A percentile compares a stretch with the other conserved stretches of the same genome.
phyloP scores from a whole-genome alignment of 2,329 filamentous ascomycete species.

The Keithomyces neogunnii region DNA sequence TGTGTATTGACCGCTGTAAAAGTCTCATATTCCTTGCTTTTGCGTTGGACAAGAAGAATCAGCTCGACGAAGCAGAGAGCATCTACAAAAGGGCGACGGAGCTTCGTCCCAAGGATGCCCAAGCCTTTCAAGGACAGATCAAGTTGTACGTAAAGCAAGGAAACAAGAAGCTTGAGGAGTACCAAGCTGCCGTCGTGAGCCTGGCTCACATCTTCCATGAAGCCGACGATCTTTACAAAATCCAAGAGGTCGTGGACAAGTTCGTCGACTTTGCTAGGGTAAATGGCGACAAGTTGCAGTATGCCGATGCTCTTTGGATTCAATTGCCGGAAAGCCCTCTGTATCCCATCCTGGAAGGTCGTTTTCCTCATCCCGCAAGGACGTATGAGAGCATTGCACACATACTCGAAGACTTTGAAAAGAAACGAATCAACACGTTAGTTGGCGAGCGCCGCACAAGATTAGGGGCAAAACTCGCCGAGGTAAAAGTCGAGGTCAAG shows the following conservation, averaged over 20 bases:
- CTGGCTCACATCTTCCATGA: constrained; percentile 68
- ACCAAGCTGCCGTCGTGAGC: constrained; percentile 63
- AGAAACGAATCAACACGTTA: constrained; percentile 78
- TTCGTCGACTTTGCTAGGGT: constrained; percentile 66
- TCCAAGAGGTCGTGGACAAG: constrained; percentile 65
- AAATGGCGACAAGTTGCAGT: constrained; percentile 63
- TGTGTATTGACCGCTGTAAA: constrained; percentile 7
- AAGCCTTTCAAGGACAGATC: constrained; percentile 85
- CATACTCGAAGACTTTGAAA: constrained; percentile 78
- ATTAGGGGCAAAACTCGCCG: constrained; percentile 72
- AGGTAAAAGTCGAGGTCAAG: constrained; percentile 82
- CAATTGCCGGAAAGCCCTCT: constrained; percentile 73
- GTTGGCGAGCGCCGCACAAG: constrained; percentile 84
- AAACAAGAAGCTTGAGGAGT: constrained; percentile 58
- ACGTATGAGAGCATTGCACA: constrained; percentile 79
- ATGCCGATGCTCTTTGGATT: constrained; percentile 66
- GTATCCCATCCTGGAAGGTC: constrained; percentile 75
- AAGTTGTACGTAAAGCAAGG: constrained; percentile 77
- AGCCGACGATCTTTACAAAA: constrained; percentile 54
- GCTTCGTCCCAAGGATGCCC: constrained; percentile 66
- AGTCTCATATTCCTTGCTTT: constrained; percentile 84
- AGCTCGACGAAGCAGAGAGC: constrained; percentile 63
- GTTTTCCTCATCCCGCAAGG: constrained; percentile 67
- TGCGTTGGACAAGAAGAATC: constrained; percentile 68
- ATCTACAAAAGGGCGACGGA: constrained; percentile 66